Base-by-base conservation (phyloP, 2,329 filamentous ascomycete genomes). In the Aspergillus sp. region DNA sequence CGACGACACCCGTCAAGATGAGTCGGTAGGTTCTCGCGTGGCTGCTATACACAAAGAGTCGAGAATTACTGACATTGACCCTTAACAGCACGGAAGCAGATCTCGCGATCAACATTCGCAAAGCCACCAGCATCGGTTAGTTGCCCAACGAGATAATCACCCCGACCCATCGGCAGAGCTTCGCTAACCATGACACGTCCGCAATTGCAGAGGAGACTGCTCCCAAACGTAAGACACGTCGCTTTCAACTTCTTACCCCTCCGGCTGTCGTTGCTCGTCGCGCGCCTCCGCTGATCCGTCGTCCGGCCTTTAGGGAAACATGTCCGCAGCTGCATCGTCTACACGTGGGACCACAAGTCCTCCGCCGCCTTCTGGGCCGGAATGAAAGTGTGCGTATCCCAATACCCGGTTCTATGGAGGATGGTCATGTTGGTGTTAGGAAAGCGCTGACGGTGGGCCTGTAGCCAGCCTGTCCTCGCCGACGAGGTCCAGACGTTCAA, bases 401-500 rank as follows among this genome's bases (percentile, higher is more conserved):
- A n/a, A n/a, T 38, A n/a, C 11, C 34, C 7, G 16, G 14, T 13
- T 38, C 34, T n/a, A 38, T 2, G 14, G 34, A 13, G 5, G 5
- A 38, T 7, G 16, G 3, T n/a, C n/a, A n/a, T n/a, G n/a, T n/a
- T n/a, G n/a, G n/a, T n/a, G n/a, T n/a, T n/a, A n/a, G 4, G 11
- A 16, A n/a, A 6, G 34, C 14, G 11, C 34, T 38, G 16, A 38
- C 34, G 11, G 14, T 14, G 16, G 14, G 34, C 3, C 25, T 34
- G n/a, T 62, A 95, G 90, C 66, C 93, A 97, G 77, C 94, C 94
- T n/a, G 91, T 99, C 68, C 84, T 97, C 60, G 93, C 94, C 73
- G 94, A 99, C 71, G 94, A 99, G 78, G 88, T 99, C 36, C 94
- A 99, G 78, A 97, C 94, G 3, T 99, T 97, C 82, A 99, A 99